Percentiles rank a stretch among this genome's conserved stretches.
These are phyloP conservation scores for Myriangium duriaei DNA, from an alignment of 2,329 filamentous ascomycete genomes.

Conservation along the genomic window DNA sequence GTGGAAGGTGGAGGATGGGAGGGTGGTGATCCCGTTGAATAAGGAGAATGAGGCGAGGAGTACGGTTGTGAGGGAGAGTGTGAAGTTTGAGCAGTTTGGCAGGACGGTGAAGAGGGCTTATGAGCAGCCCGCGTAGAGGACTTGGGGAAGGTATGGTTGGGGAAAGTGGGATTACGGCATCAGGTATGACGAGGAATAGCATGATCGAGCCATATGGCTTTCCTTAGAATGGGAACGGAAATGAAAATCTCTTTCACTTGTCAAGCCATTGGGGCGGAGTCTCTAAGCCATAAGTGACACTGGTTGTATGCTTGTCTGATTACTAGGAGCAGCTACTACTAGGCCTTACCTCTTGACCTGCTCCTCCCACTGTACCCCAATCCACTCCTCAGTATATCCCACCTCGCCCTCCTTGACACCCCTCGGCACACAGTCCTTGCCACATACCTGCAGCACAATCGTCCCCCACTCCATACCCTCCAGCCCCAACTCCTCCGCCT, in stretches of 20 bases:
- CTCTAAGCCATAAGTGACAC: too few species aligned
- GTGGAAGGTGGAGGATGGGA: slow-evolving; percentile 61
- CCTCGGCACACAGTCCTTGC: slow-evolving; percentile 57
- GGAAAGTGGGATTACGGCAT: too few species aligned
- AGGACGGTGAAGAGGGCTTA: slow-evolving; percentile 73
- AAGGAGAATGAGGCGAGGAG: slow-evolving; percentile 97
- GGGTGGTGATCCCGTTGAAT: slow-evolving; percentile 72
- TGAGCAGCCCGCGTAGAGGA: slow-evolving; percentile 54
- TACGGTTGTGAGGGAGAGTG: slow-evolving; percentile 87
- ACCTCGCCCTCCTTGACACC: slow-evolving; percentile 48
- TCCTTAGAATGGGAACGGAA: neutral
- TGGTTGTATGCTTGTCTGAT: too few species aligned
- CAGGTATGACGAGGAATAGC: neutral
- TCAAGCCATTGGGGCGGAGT: too few species aligned
- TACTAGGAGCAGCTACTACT: too few species aligned
- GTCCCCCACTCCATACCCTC: slow-evolving; percentile 98
- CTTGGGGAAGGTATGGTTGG: neutral
- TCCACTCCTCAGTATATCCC: slow-evolving; percentile 88
- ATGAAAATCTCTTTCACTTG: too few species aligned
- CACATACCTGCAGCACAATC: slow-evolving; percentile 75
- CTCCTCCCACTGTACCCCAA: slow-evolving; percentile 97
- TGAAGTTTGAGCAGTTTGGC: slow-evolving; percentile 77
- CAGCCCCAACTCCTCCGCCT: slow-evolving; percentile 53
- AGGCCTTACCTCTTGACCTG: slow-evolving; percentile 18
- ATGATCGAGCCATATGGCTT: neutral